Percentiles rank a stretch among this genome's conserved stretches.
Evolutionary conservation across 2,329 filamentous ascomycete genomes (phyloP).

Genomic region (Septoria linicola): DNA sequence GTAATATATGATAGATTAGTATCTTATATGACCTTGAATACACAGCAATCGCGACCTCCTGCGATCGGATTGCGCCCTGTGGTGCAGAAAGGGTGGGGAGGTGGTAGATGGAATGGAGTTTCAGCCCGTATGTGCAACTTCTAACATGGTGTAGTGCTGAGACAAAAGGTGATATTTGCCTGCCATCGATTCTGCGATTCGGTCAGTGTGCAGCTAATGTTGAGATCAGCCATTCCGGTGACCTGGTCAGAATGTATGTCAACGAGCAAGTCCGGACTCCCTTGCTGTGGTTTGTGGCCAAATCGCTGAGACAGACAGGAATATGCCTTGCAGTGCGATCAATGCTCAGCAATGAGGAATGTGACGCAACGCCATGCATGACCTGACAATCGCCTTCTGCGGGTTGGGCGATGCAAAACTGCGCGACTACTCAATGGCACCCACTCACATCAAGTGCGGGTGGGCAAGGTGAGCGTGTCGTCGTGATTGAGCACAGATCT

Average conservation of each 20-base stretch:
- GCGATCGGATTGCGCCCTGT: too few species aligned
- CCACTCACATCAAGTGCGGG: too few species aligned
- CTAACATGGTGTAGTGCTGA: constrained; percentile 9
- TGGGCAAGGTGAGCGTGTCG: too few species aligned
- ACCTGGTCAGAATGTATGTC: constrained; percentile 32
- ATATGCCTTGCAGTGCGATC: constrained; percentile 2
- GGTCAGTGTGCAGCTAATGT: constrained; percentile 13
- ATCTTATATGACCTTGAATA: constrained; percentile 1
- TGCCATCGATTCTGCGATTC: background rate
- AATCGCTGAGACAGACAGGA: background rate
- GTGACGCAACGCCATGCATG: background rate
- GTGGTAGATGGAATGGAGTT: constrained; percentile 29
- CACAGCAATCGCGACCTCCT: too few species aligned
- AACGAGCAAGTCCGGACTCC: constrained; percentile 32
- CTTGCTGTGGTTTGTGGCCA: constrained; percentile 28
- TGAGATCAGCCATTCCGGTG: constrained; percentile 33
- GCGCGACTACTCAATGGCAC: too few species aligned
- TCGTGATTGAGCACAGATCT: too few species aligned
- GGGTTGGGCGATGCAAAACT: too few species aligned
- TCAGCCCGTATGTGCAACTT: background rate
- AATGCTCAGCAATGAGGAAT: constrained; percentile 1
- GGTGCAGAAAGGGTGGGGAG: constrained; percentile 34
- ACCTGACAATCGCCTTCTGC: too few species aligned
- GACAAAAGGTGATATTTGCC: background rate
- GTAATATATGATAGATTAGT: too few species aligned